Evolutionary conservation across 2,329 filamentous ascomycete genomes (phyloP).

Genomic region (Colletotrichum kahawae): DNA sequence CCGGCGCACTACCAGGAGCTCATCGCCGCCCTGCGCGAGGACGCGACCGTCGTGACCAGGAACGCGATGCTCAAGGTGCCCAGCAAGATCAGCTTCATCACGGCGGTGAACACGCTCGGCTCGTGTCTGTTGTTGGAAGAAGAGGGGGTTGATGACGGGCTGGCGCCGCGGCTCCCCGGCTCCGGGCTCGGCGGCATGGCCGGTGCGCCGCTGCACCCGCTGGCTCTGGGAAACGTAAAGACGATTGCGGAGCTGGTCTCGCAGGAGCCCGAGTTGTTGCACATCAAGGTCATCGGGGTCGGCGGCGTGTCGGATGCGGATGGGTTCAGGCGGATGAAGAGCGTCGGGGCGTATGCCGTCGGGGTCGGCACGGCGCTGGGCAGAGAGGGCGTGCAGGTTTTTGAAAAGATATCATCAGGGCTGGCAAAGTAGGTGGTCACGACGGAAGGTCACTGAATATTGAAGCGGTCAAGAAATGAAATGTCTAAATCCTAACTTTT

Average conservation of each 20-base stretch:
- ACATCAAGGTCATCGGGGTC: constrained; percentile 72
- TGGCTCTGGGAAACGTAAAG: constrained; percentile 78
- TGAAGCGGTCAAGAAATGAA: neutral
- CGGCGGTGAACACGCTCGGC: constrained; percentile 75
- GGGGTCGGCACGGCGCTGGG: constrained; percentile 75
- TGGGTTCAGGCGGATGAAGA: constrained; percentile 69
- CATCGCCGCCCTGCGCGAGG: constrained; percentile 49
- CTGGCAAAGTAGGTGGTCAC: neutral
- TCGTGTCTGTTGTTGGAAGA: constrained; percentile 63
- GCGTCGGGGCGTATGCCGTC: constrained; percentile 69
- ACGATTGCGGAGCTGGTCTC: constrained; percentile 68
- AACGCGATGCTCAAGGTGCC: constrained; percentile 14
- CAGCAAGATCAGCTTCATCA: constrained; percentile 66
- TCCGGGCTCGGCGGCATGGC: constrained; percentile 73
- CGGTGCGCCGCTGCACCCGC: constrained; percentile 72
- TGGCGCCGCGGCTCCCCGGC: constrained; percentile 48
- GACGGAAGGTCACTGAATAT: neutral
- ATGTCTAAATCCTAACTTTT: neutral
- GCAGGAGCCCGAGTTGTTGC: constrained; percentile 45
- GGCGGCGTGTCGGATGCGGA: constrained; percentile 71
- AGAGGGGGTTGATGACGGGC: constrained; percentile 3
- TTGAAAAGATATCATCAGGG: constrained; percentile 57
- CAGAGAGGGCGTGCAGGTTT: constrained; percentile 64
- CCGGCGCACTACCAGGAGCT: constrained; percentile 66
- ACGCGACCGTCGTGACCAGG: constrained; percentile 8